Conservation (phyloP, 2,329 filamentous ascomycete genomes). For the Aspergillus sp. region DNA sequence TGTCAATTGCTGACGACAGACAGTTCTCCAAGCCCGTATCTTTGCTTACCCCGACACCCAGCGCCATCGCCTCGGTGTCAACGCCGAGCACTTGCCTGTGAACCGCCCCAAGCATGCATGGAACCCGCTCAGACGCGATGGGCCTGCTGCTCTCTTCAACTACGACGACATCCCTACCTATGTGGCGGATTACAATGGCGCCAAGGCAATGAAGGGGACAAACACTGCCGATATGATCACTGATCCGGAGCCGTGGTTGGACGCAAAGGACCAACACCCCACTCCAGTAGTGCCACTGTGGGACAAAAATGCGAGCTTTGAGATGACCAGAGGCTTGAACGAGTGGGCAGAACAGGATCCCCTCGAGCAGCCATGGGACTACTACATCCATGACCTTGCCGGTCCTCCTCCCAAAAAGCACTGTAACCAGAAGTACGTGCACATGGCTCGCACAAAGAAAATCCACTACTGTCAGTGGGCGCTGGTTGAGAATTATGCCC, state of each 20-base stretch:
- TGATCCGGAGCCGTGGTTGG: background rate
- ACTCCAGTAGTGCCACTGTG: background rate
- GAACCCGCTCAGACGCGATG: background rate
- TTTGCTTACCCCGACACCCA: background rate
- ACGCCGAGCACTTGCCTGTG: background rate
- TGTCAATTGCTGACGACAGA: no score
- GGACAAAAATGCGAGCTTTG: background rate
- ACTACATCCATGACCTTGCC: background rate
- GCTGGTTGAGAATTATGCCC: no score
- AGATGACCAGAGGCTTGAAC: background rate
- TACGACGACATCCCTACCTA: background rate
- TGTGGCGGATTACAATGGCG: background rate
- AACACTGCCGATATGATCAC: background rate
- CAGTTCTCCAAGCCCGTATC: background rate
- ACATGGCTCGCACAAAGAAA: no score
- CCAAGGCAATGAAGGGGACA: background rate
- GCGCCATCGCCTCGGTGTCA: background rate
- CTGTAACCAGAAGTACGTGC: background rate
- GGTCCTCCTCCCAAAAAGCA: background rate
- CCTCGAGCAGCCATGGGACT: background rate
- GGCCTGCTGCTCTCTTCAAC: background rate
- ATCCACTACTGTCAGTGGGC: no score
- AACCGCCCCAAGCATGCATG: background rate
- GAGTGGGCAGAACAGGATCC: background rate
- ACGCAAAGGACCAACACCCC: no score